These are phyloP conservation scores for Fraxinus greggii DNA, from an alignment of 305 asterid genomes.

Conservation along the genomic window DNA sequence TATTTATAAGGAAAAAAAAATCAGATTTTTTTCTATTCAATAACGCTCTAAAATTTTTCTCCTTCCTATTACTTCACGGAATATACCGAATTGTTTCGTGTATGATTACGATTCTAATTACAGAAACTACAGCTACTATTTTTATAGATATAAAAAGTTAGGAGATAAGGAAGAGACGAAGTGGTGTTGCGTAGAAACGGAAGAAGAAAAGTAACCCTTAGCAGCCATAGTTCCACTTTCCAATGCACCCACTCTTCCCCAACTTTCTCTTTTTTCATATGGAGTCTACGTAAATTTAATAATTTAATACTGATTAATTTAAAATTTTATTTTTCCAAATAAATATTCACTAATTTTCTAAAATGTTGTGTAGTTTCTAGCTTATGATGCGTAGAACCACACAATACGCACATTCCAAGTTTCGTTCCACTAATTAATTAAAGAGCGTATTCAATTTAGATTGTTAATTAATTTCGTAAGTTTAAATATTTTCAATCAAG, in stretches of 20 bases:
- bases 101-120: background rate
- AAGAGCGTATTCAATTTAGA: background rate
- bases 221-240: background rate
- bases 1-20: background rate
- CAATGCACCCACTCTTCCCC: background rate
- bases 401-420: background rate
- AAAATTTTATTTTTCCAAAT: too few relatives aligned
- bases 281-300: background rate
- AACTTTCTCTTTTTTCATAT: background rate
- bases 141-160: background rate
- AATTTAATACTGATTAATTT: background rate
- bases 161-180: background rate
- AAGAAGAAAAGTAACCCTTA: background rate
- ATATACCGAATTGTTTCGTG: background rate
- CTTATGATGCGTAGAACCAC: background rate
- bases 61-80: background rate
- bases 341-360: background rate
- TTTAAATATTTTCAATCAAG: background rate
- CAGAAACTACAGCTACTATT: background rate
- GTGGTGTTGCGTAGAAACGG: background rate
- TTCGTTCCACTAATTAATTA: background rate
- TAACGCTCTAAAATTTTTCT: background rate
- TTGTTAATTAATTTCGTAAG: background rate
- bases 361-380: background rate
- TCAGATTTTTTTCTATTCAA: background rate